These are phyloP conservation scores for Pleurotus platypus DNA, from an alignment of 768 basidiomycete species.

Conservation along the genomic window DNA sequence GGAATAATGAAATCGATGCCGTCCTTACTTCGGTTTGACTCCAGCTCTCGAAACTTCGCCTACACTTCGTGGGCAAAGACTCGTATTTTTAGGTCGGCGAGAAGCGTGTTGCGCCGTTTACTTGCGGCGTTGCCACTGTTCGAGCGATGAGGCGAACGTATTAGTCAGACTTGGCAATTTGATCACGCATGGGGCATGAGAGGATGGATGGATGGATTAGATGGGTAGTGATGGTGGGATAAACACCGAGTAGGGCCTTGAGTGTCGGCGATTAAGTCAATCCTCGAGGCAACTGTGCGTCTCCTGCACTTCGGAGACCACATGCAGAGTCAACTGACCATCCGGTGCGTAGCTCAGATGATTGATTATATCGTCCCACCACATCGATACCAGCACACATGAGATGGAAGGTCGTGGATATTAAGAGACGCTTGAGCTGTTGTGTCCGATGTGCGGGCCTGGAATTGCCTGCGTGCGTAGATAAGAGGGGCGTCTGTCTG, in stretches of 20 bases:
- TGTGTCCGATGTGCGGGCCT: not conserved
- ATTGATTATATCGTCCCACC: not conserved
- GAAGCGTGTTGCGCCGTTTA: not conserved
- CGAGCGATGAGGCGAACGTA: not conserved
- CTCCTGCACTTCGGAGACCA: not conserved
- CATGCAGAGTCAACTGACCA: constrained; percentile 7
- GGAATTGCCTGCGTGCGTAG: constrained; percentile 1
- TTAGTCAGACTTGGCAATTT: not conserved
- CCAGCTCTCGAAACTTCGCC: not conserved
- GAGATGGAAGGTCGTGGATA: constrained; percentile 1
- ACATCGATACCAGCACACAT: constrained; percentile 5
- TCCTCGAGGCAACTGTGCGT: constrained; percentile 4
- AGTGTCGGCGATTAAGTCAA: constrained; percentile 7
- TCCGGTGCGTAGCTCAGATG: not conserved
- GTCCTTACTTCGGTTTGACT: not conserved
- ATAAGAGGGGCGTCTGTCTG: constrained; percentile 6
- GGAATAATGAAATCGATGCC: constrained; percentile 6
- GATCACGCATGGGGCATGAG: not conserved
- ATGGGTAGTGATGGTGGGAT: constrained; percentile 6
- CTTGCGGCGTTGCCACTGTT: constrained; percentile 3
- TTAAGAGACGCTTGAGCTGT: not conserved
- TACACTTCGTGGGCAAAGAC: not conserved
- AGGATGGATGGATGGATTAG: constrained; percentile 6
- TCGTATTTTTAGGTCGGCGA: constrained; percentile 5
- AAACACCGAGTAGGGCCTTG: not conserved